phyloP scores from a whole-genome alignment of 257 asterid genomes.

The Salvia splendens region DNA sequence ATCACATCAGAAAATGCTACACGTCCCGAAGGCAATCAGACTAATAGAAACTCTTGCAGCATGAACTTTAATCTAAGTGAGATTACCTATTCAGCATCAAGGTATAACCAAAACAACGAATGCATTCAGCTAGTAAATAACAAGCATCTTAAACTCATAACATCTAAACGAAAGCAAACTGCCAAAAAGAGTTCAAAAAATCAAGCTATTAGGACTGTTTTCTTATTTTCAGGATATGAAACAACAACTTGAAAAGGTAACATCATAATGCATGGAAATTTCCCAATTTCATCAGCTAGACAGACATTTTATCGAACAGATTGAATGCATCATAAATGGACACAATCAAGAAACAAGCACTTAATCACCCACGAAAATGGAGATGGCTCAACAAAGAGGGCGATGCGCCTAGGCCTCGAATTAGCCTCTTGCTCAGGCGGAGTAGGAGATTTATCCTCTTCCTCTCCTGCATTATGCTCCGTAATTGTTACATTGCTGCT shows the following conservation, averaged over 20 bases:
- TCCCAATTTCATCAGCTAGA: constrained; percentile 5
- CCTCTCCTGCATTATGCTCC: constrained; percentile 50
- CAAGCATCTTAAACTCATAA: background rate
- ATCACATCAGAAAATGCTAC: background rate
- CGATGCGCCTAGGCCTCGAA: constrained; percentile 87
- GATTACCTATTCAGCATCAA: background rate
- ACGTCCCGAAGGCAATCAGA: background rate
- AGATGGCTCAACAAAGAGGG: constrained; percentile 97
- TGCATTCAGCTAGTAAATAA: background rate
- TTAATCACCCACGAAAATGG: constrained; percentile 84
- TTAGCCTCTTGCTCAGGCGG: constrained; percentile 54
- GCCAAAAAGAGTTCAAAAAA: background rate
- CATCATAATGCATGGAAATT: constrained; percentile 18
- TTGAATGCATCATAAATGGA: constrained; percentile 8
- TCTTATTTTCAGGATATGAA: constrained; percentile 6
- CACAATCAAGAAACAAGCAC: constrained; percentile 19
- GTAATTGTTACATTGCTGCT: constrained; percentile 38
- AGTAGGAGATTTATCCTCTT: constrained; percentile 64
- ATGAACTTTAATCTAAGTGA: background rate
- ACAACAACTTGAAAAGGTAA: background rate
- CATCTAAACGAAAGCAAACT: background rate
- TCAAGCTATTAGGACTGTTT: constrained; percentile 2
- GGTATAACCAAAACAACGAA: background rate
- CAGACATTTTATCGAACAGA: constrained; percentile 29
- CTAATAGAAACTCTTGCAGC: background rate